Conservation (phyloP, 1,284 basidiomycete species). For the Malassezia japonica region DNA sequence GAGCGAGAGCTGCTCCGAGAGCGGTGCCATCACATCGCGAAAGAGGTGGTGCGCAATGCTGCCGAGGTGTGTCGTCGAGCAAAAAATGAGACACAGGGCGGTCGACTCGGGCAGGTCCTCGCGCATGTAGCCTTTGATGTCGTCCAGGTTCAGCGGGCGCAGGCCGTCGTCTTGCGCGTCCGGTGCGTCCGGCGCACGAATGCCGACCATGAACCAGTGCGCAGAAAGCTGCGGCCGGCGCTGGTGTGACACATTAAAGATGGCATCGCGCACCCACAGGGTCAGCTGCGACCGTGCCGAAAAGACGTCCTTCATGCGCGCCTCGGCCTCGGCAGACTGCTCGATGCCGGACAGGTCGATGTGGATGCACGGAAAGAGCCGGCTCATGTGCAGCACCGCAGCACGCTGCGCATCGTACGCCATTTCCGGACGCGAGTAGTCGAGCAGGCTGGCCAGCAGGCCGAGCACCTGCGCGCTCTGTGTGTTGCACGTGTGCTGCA, state of each 20-base stretch:
- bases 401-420: slow-evolving; percentile 7
- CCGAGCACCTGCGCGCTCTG: slow-evolving; percentile 28
- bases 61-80: background rate
- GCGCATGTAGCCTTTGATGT: background rate
- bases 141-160: background rate
- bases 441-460: slow-evolving; percentile 30
- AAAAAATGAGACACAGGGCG: background rate
- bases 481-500: slow-evolving; percentile 28
- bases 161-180: background rate
- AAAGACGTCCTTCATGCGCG: background rate
- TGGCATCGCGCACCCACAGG: slow-evolving; percentile 5
- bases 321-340: background rate
- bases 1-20: background rate
- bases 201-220: slow-evolving; percentile 2
- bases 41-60: slow-evolving; percentile 3
- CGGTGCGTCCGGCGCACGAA: background rate
- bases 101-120: background rate
- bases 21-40: background rate
- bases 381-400: background rate
- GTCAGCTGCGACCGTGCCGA: background rate
- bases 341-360: background rate
- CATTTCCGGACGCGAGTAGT: slow-evolving; percentile 17
- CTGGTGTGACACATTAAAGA: slow-evolving; percentile 5
- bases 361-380: background rate
- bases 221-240: background rate